Evolutionary conservation across 768 basidiomycete genomes (phyloP), one percentile per base, ranked within the genome.

Genomic region (Boletus barrowsii): DNA sequence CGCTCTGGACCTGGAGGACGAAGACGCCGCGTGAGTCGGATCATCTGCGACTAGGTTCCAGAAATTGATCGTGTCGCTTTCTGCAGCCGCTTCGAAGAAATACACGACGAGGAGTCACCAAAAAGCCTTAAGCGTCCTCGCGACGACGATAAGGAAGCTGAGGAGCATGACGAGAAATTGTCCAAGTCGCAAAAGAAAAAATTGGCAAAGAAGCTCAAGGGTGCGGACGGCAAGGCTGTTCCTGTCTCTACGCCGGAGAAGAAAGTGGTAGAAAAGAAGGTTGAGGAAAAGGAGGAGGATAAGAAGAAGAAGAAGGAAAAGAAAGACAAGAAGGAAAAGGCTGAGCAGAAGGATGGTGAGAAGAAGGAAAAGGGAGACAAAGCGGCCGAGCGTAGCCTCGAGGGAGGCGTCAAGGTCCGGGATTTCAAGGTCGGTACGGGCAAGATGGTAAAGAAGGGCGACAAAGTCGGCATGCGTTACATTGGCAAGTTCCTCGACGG

Each of bases 401-500:
- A 83, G 2, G 83, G 82, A 30, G 95, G 94, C 14, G 73, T 98
- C 50, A 83, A 88, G 70, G 75, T 92, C 59, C 72, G 79, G 59
- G 96, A 98, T 69, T 69, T 77, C 58, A 93, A 87, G 67, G 65
- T 82, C 44, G 96, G 96, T 42, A 82, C 81, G 1, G 96, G 96
- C n/a, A 83, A 89, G 36, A 77, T 79, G 64, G 93, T 90, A 17
- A 97, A 95, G 78, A 82, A 84, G 51, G 95, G 95, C 15, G 84
- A 87, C 73, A 85, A 76, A 41, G 79, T 97, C 46, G 76, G 76
- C 50, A 90, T 98, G 87, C 79, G 96, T 53, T 98, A 98, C 73
- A 86, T 98, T 62, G 96, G 96, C 60, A 96, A 94, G 75, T 77
- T 97, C 41, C 70, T 74, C 48, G 83, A 85, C 56, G 89, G 88